phyloP scores from a whole-genome alignment of 345 rosid genomes.

The Atalantia buxifolia region DNA sequence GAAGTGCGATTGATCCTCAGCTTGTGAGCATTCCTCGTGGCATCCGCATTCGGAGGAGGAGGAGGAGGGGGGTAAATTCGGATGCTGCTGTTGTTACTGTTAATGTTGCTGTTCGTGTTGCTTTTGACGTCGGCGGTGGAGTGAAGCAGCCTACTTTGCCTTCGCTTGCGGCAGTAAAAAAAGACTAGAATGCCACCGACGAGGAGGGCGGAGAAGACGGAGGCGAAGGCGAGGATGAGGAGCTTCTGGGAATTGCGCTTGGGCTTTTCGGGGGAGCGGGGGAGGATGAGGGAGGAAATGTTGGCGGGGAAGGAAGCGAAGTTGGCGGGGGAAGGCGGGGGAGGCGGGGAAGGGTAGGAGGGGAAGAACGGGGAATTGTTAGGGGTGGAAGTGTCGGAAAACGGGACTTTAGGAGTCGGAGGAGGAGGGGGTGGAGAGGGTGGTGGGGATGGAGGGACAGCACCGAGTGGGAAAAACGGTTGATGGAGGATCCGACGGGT shows the following conservation, averaged over 20 bases:
- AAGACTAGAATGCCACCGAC: conserved; percentile 33
- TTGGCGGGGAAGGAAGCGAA: conserved; percentile 93
- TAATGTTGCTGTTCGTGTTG: conserved; percentile 14
- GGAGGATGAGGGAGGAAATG: conserved; percentile 81
- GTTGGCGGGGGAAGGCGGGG: conserved; percentile 64
- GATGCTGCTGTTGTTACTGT: conserved; percentile 3
- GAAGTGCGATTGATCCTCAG: conserved; percentile 34
- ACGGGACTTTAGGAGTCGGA: conserved; percentile 44
- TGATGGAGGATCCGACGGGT: conserved; percentile 77
- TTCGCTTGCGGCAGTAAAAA: conserved; percentile 50
- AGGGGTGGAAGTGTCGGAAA: conserved; percentile 48
- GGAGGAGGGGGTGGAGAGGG: conserved; percentile 42
- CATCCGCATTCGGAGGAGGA: conserved; percentile 11
- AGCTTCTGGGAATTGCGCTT: conserved; percentile 44
- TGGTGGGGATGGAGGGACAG: conserved; percentile 46
- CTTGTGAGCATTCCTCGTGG: conserved; percentile 23
- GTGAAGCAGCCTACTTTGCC: conserved; percentile 6
- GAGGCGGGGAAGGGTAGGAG: conserved; percentile 62
- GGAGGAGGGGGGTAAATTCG: background rate
- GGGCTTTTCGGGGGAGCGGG: conserved; percentile 45
- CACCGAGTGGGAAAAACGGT: conserved; percentile 51
- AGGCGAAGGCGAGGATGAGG: conserved; percentile 45
- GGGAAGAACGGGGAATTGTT: conserved; percentile 74
- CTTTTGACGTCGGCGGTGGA: conserved; percentile 20
- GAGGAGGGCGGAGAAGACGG: conserved; percentile 44